A percentile compares a stretch with the other conserved stretches of the same genome.
These are phyloP conservation scores for Alternaria gansuensis DNA, from an alignment of 2,329 filamentous ascomycete genomes.

Conservation along the genomic window DNA sequence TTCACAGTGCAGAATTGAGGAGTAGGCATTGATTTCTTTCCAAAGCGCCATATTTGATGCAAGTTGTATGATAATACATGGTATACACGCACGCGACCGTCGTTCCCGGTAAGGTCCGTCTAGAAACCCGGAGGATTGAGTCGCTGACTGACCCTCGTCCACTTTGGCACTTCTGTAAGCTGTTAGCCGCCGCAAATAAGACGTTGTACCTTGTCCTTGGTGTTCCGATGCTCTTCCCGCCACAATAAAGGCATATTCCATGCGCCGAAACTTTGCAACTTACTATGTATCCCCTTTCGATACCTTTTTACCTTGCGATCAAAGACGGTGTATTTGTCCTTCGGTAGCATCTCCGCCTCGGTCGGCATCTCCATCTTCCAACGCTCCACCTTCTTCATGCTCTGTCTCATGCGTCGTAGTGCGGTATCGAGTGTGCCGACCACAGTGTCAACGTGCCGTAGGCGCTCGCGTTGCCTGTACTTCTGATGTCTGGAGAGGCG, in stretches of 20 bases:
- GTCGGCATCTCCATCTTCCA: constrained; percentile 98
- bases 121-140: constrained; percentile 95
- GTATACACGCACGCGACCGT: constrained; percentile 30
- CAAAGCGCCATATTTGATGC: constrained; percentile 29
- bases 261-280: constrained; percentile 52
- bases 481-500: constrained; percentile 78
- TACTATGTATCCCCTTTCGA: constrained; percentile 97
- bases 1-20: not conserved
- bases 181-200: not conserved
- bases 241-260: not conserved
- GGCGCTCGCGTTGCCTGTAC: constrained; percentile 57
- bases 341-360: constrained; percentile 93
- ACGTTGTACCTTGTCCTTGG: not conserved
- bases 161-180: constrained; percentile 68
- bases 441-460: constrained; percentile 77
- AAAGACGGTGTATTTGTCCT: constrained; percentile 98
- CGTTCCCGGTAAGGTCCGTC: constrained; percentile 24
- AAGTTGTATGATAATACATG: constrained; percentile 37
- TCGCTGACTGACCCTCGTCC: constrained; percentile 94
- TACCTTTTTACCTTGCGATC: constrained; percentile 96
- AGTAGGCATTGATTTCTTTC: not conserved
- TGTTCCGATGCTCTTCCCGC: not conserved
- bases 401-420: constrained; percentile 73
- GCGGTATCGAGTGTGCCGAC: constrained; percentile 83
- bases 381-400: constrained; percentile 78